These are phyloP conservation scores for Alternaria angustiovoidea DNA, from an alignment of 2,329 filamentous ascomycete genomes.

Conservation along the genomic window DNA sequence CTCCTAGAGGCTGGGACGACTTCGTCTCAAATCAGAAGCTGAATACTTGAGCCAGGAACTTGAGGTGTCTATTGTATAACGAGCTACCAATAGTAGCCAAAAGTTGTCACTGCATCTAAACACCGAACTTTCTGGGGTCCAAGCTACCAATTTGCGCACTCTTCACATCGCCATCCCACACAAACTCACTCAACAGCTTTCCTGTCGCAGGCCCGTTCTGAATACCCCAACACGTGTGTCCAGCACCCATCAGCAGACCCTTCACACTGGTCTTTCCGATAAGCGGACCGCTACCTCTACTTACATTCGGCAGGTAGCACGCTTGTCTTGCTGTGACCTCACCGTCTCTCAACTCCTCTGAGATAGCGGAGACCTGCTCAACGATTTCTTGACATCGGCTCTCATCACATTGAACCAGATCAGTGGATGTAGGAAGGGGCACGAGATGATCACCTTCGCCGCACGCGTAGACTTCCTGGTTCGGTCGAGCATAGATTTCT, in stretches of 20 bases:
- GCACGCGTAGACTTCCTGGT: conserved; percentile 91
- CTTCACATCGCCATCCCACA: conserved; percentile 55
- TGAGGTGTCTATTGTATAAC: too few species aligned
- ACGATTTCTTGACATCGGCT: conserved; percentile 84
- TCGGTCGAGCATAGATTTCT: conserved; percentile 91
- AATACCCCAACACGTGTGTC: conserved; percentile 98
- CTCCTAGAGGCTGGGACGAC: conserved; percentile 7
- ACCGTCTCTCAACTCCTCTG: conserved; percentile 56
- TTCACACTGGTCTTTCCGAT: conserved; percentile 77
- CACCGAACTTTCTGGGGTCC: conserved; percentile 50
- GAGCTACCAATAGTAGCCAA: neutral
- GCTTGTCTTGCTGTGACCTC: conserved; percentile 79
- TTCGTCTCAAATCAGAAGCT: neutral
- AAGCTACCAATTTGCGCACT: conserved; percentile 54
- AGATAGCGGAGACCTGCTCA: conserved; percentile 74
- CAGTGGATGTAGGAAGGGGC: conserved; percentile 77
- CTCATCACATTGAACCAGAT: conserved; percentile 78
- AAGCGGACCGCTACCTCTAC: conserved; percentile 70
- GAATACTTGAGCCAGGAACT: neutral
- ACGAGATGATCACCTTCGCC: conserved; percentile 83
- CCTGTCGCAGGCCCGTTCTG: conserved; percentile 89
- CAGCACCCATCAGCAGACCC: conserved; percentile 82
- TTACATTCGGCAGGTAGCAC: conserved; percentile 88
- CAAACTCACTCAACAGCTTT: conserved; percentile 56
- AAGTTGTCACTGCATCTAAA: neutral